Conservation (phyloP, 73 alveolate species). For the Tetrahymena borealis region DNA sequence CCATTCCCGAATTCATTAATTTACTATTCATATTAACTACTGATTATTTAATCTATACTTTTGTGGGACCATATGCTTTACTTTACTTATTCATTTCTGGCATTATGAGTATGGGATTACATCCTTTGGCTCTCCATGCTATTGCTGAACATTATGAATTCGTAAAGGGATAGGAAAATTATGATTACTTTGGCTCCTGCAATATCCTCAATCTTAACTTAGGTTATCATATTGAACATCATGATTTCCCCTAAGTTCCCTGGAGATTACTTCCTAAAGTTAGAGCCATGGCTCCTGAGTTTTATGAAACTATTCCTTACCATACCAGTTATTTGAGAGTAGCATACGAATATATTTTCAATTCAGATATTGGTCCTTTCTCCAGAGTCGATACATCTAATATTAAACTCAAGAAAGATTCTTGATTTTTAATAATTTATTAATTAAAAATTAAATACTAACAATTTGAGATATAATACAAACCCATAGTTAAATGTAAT, state of each 20-base stretch:
- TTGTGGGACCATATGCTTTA: conserved; percentile 38
- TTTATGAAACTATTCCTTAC: conserved; percentile 46
- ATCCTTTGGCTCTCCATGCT: conserved; percentile 55
- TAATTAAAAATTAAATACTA: background rate
- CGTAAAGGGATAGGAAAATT: conserved; percentile 47
- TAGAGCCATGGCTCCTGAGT: conserved; percentile 60
- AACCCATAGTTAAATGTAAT: too few relatives aligned
- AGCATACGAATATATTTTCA: conserved; percentile 43
- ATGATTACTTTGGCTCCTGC: conserved; percentile 51
- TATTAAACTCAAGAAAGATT: background rate
- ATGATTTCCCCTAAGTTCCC: conserved; percentile 59
- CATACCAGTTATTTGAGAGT: conserved; percentile 43
- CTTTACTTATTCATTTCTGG: conserved; percentile 46
- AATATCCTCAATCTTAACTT: conserved; percentile 45
- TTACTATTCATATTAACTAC: conserved; percentile 11
- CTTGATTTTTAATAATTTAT: background rate
- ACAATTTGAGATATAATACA: background rate
- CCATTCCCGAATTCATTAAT: conserved; percentile 35
- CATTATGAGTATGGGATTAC: conserved; percentile 51
- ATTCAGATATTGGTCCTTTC: conserved; percentile 38
- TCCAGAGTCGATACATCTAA: conserved; percentile 18
- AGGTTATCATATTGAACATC: conserved; percentile 70
- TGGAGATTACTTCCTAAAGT: conserved; percentile 54
- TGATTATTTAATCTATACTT: conserved; percentile 1
- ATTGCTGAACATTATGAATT: conserved; percentile 68